phyloP scores from a whole-genome alignment of 169 alveolate genomes.

The Eimeria praecox region DNA sequence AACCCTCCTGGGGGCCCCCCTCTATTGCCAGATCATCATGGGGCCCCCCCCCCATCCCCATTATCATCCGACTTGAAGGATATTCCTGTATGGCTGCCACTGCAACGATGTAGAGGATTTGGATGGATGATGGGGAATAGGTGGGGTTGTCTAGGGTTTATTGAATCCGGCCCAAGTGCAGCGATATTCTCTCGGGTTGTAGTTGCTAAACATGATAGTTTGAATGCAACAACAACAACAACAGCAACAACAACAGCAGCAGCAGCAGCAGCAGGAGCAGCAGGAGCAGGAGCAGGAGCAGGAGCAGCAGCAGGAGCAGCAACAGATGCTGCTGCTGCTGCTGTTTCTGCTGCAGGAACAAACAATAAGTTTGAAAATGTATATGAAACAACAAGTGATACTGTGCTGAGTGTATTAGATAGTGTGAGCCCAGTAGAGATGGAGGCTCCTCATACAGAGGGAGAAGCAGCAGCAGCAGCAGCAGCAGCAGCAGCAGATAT shows the following conservation, averaged over 20 bases:
- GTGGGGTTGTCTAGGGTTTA: constrained; percentile 47
- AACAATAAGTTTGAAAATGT: too few species aligned
- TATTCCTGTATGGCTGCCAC: constrained; percentile 16
- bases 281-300: background rate
- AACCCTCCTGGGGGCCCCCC: too few species aligned
- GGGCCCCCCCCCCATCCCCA: too few species aligned
- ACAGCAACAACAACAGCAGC: background rate
- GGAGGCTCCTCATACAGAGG: constrained; percentile 47
- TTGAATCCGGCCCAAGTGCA: constrained; percentile 34
- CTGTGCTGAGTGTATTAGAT: constrained; percentile 15
- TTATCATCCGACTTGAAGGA: background rate
- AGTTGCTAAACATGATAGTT: too few species aligned
- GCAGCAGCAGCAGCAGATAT: background rate
- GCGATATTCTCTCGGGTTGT: constrained; percentile 35
- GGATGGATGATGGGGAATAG: constrained; percentile 27
- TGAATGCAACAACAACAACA: background rate
- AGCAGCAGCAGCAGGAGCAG: background rate
- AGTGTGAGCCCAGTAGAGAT: constrained; percentile 52
- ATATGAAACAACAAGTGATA: background rate
- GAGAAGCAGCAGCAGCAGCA: background rate
- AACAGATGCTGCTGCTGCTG: too few species aligned
- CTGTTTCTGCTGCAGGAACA: too few species aligned
- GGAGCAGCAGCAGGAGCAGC: too few species aligned
- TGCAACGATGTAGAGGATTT: constrained; percentile 52
- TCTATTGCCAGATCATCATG: too few species aligned